Conservation (phyloP, 805 yeast species). For the Teunomyces cretensis region DNA sequence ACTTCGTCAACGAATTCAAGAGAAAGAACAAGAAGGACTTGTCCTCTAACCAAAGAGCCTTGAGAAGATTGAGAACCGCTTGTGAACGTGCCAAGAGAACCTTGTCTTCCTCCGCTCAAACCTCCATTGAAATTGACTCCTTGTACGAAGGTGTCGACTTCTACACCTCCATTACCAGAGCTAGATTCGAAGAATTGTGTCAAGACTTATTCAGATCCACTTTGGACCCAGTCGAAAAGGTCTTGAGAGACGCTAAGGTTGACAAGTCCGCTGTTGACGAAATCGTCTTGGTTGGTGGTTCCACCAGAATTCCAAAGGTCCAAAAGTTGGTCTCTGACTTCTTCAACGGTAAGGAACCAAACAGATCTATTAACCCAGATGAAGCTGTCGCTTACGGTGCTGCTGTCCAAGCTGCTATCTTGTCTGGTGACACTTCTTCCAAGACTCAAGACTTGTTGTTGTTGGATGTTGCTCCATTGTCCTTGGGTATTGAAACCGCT, state of each 20-base stretch:
- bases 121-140: constrained; percentile 93
- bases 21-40: constrained; percentile 96
- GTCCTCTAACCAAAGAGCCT: constrained; percentile 90
- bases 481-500: constrained; percentile 97
- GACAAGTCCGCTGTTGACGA: constrained; percentile 90
- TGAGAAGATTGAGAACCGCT: constrained; percentile 98
- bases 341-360: constrained; percentile 97
- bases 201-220: constrained; percentile 93
- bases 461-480: constrained; percentile 96
- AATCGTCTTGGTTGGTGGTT: constrained; percentile 95
- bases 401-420: constrained; percentile 96
- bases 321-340: constrained; percentile 94
- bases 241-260: constrained; percentile 83
- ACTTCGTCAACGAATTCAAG: constrained; percentile 93
- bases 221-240: constrained; percentile 93
- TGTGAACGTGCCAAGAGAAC: constrained; percentile 99
- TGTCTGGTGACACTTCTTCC: constrained; percentile 93
- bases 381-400: constrained; percentile 99
- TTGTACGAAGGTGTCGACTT: constrained; percentile 93
- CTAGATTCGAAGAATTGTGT: constrained; percentile 96
- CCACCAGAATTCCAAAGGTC: constrained; percentile 96
- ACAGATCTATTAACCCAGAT: constrained; percentile 95
- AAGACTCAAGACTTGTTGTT: constrained; percentile 93
- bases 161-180: constrained; percentile 95
- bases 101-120: constrained; percentile 91